A percentile compares a stretch with the other conserved stretches of the same genome.
Evolutionary conservation across 176 grass and related monocot genomes (phyloP).

Genomic region (Puccinellia tenuiflora): DNA sequence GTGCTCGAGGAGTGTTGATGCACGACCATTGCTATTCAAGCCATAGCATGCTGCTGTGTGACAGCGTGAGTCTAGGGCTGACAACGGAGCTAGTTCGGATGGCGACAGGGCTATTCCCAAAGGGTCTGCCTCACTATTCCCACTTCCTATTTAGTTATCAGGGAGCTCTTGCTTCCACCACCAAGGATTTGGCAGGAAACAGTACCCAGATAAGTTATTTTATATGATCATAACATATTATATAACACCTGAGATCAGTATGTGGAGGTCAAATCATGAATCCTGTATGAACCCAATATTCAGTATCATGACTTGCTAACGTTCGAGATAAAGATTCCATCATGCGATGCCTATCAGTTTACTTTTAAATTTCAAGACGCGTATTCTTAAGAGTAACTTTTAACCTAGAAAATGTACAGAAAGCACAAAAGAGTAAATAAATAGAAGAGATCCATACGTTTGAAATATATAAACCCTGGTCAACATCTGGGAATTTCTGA

Average conservation of each 20-base stretch:
- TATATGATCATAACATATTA: background rate
- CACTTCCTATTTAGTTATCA: too few species aligned
- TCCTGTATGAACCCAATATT: background rate
- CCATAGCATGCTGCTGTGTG: too few species aligned
- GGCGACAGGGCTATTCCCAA: too few species aligned
- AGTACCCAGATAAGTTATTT: background rate
- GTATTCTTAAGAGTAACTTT: background rate
- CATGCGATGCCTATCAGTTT: background rate
- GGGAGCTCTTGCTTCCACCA: background rate
- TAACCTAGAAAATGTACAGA: background rate
- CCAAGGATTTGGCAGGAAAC: background rate
- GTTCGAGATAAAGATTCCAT: background rate
- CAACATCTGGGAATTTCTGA: background rate
- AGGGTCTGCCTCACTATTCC: too few species aligned
- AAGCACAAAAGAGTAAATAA: background rate
- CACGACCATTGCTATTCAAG: too few species aligned
- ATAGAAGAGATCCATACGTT: background rate
- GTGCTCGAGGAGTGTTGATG: too few species aligned
- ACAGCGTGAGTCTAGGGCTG: too few species aligned
- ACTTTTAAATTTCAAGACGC: background rate
- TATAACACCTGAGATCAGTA: background rate
- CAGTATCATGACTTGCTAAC: background rate
- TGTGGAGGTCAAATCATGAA: background rate
- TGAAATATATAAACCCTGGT: slow-evolving; percentile 2
- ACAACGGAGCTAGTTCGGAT: too few species aligned